Evolutionary conservation across 306 rosid genomes (phyloP).

Genomic region (Ziziphus jujuba): DNA sequence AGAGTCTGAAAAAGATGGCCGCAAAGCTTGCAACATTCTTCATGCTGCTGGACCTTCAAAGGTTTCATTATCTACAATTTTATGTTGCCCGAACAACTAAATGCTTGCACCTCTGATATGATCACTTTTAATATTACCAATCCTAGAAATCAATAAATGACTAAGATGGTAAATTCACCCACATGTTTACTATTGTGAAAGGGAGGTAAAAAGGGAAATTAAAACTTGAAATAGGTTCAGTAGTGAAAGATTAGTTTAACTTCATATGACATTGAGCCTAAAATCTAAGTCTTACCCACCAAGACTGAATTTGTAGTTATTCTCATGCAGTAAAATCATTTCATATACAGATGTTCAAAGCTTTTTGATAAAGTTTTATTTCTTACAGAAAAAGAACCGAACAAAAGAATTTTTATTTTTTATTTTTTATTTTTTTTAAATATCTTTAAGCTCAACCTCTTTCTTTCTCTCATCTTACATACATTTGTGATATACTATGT

Average conservation of each 20-base stretch:
- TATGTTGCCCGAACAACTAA: slow-evolving; percentile 15
- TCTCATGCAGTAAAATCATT: background rate
- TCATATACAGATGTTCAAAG: background rate
- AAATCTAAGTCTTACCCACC: too few relatives aligned
- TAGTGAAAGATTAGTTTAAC: background rate
- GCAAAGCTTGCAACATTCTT: slow-evolving; percentile 73
- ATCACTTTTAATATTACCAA: background rate
- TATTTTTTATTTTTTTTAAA: too few relatives aligned
- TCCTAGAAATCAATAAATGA: background rate
- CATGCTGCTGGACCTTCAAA: slow-evolving; percentile 80
- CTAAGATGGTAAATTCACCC: background rate
- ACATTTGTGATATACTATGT: background rate
- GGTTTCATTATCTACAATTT: slow-evolving; percentile 39
- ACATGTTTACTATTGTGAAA: background rate
- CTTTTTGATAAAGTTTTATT: background rate
- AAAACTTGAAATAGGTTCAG: background rate
- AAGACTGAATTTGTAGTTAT: too few relatives aligned
- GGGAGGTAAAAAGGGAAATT: background rate
- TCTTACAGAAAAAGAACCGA: too few relatives aligned
- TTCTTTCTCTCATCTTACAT: background rate
- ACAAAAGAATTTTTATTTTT: too few relatives aligned
- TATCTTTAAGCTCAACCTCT: background rate
- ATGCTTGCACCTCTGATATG: background rate
- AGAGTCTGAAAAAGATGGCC: slow-evolving; percentile 73
- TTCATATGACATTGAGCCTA: background rate